phyloP scores from a whole-genome alignment of 1,284 basidiomycete genomes.

The Chiua sp. region DNA sequence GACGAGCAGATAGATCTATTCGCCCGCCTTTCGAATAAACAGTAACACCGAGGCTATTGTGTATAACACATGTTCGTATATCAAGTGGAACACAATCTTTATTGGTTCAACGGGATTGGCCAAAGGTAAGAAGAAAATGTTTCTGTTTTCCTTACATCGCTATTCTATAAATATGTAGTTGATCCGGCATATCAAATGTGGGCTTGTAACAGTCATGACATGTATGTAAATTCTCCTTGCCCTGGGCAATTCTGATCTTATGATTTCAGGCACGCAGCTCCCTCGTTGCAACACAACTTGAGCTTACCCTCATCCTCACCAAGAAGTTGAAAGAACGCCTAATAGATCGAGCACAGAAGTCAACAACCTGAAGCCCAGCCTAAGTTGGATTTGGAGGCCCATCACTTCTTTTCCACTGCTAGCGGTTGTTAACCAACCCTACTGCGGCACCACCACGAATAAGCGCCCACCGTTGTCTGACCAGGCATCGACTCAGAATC shows the following conservation, averaged over 20 bases:
- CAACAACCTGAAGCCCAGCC: background rate
- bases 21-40: slow-evolving; percentile 1
- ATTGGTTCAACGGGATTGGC: background rate
- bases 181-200: no score
- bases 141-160: no score
- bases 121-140: background rate
- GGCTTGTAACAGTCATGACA: no score
- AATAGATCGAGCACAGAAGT: background rate
- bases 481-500: no score
- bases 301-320: background rate
- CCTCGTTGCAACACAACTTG: no score
- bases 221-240: no score
- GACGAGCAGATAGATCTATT: slow-evolving; percentile 60
- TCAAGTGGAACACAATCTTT: background rate
- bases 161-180: no score
- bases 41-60: background rate
- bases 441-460: background rate
- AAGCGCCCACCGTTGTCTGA: background rate
- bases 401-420: background rate
- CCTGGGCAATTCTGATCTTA: no score
- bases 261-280: background rate
- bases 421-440: background rate
- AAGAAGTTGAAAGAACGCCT: background rate
- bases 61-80: background rate
- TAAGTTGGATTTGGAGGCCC: no score